Base-by-base conservation (phyloP, 768 basidiomycete species). In the Auricularia auricula-judae region DNA sequence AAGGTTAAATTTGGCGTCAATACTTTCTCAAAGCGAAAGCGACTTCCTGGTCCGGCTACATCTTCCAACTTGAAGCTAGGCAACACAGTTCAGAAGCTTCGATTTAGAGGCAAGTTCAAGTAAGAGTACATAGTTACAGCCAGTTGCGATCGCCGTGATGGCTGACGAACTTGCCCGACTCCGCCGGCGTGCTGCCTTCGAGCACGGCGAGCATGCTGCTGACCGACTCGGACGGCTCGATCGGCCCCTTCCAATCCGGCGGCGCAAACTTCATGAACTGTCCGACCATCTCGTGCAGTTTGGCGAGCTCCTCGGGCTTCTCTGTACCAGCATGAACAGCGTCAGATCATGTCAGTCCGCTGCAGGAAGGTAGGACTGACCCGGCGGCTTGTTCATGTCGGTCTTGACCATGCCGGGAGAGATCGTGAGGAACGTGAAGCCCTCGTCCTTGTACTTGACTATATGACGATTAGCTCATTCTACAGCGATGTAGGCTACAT, bases 371-470 rank as follows among this genome's bases (percentile, higher is more conserved):
- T 21, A 29, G 29, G 29, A 67, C 66, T 29, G 4, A 64, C 51
- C 39, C 16, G 36, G 8, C 42, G 33, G 36, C 43, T 23, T 76
- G 63, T 77, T 67, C 4, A 29, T 29, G 2, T 29, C 29, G 29
- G 29, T 29, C 29, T 29, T 29, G 29, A 29, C 29, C 29, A 29
- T 14, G 3, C 77, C 78, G 3, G 78, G 78, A 63, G 73, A 74
- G 63, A 79, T 63, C 3, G 74, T 67, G 18, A 79, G 69, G 72
- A 78, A 75, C 2, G 72, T 56, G 65, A 77, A 70, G n/a, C 76
- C 77, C 60, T 78, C 75, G 3, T 66, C 34, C 65, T 72, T 72
- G 64, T 76, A 79, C 66, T 78, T 77, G 16, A 72, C 74, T 10
- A 73, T 67, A 23, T 3, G 29, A 70, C 74, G 69, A 77, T 71